Evolutionary conservation across 2,329 filamentous ascomycete genomes (phyloP), one percentile per base, ranked within the genome.

Genomic region (Spiromastix sp.): DNA sequence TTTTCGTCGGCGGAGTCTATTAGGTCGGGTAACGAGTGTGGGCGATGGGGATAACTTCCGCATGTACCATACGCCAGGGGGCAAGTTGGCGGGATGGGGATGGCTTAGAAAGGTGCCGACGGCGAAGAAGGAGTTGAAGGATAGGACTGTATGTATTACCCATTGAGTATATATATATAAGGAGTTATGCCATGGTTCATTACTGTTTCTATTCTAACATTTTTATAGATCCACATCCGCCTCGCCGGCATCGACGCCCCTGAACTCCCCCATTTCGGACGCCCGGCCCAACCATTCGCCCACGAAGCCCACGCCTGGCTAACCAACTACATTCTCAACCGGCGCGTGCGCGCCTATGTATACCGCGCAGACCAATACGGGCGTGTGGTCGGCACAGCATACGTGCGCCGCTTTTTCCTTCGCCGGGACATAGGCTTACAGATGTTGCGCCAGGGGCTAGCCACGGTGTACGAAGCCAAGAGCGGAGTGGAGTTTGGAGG

Each of bases 11-110:
- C 72, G 83, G 48, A 87, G 76, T 47, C 54, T 98, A 27, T 81
- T 89, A 48, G 91, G 91, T 10, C 74, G 73, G 42, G 91, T 96
- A 27, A 95, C 89, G 9, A 86, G 83, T 48, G 91, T 98, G 16
- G 91, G 93, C 27, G 91, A 98, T 68, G 93, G 86, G 3, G 91
- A 98, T 60, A 89, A 89, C 55, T 95, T 98, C 57, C 81, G 91
- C 48, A 59, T 98, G 31, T 98, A 81, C 56, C 91, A 98, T 58
- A 96, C 86, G 0, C 91, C 91, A 0, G 89, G 89, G n/a, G 91
- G 91, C 8, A 72, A 78, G 45, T 59, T 87, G 34, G 72, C 81
- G 8, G 91, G 91, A 35, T 98, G 91, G 91, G 86, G 82, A n/a
- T 93, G 85, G 85, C 68, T 74, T 56, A 69, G 85, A 50, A 78